These are phyloP conservation scores for Asterionellopsis glacialis DNA, from an alignment of 108 stramenopile genomes.

Conservation along the genomic window DNA sequence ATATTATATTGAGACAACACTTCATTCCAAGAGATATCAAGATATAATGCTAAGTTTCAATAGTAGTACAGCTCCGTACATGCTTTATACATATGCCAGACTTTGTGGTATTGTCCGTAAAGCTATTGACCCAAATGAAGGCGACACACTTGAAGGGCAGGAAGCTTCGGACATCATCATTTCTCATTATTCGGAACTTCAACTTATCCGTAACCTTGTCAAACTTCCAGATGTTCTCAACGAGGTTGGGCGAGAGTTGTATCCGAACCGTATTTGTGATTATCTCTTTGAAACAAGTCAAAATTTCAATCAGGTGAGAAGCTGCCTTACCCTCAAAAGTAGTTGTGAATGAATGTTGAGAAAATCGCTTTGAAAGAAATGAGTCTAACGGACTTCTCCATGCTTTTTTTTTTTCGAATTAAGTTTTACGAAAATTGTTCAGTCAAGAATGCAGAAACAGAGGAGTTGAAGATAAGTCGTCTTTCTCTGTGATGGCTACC, in stretches of 20 bases:
- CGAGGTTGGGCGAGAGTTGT: conserved; percentile 85
- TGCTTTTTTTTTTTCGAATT: conserved; percentile 42
- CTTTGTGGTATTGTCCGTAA: conserved; percentile 93
- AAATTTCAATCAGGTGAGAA: conserved; percentile 68
- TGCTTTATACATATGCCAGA: conserved; percentile 96
- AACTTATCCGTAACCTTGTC: conserved; percentile 82
- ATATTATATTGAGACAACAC: too few species aligned
- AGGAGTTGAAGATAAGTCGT: conserved; percentile 81
- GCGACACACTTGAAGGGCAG: conserved; percentile 55
- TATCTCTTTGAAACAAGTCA: conserved; percentile 91
- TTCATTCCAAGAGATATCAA: too few species aligned
- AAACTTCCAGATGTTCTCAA: conserved; percentile 73
- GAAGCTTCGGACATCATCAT: conserved; percentile 68
- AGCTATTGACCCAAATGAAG: conserved; percentile 66
- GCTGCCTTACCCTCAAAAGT: neutral
- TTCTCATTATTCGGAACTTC: conserved; percentile 78
- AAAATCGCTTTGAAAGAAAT: too few species aligned
- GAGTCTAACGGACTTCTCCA: neutral
- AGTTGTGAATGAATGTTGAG: neutral
- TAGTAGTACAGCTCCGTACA: conserved; percentile 99
- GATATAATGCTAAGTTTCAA: conserved; percentile 98
- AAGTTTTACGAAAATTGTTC: conserved; percentile 89
- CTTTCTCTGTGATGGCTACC: conserved; percentile 89
- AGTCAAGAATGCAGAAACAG: conserved; percentile 78
- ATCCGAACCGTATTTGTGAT: conserved; percentile 92